A percentile compares a stretch with the other conserved stretches of the same genome.
Conservation (phyloP, 768 basidiomycete genomes). For the Tubosaeta sp. region DNA sequence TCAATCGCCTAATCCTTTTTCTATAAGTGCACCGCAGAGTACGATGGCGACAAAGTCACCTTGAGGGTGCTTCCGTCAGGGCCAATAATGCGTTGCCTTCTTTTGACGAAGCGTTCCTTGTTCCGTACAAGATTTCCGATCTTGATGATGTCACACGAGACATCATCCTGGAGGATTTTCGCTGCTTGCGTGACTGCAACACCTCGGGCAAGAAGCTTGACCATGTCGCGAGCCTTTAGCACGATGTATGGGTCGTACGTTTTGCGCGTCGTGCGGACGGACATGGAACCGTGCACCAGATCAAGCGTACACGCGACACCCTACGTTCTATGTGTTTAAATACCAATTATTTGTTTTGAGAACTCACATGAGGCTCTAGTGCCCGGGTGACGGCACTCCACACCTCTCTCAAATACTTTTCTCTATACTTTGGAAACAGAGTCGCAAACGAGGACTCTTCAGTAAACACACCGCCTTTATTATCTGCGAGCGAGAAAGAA, state of each 20-base stretch:
- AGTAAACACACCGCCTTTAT: conserved; percentile 77
- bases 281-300: conserved; percentile 95
- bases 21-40: not conserved
- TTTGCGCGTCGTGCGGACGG: conserved; percentile 94
- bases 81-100: conserved; percentile 93
- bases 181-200: conserved; percentile 82
- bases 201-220: conserved; percentile 91
- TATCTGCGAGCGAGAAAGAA: conserved; percentile 67
- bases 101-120: conserved; percentile 94
- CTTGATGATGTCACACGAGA: conserved; percentile 97
- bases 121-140: conserved; percentile 92
- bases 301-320: conserved; percentile 90
- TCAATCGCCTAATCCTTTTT: conserved; percentile 77
- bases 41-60: conserved; percentile 39
- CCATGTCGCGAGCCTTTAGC: conserved; percentile 91
- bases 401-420: conserved; percentile 91
- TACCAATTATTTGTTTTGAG: conserved; percentile 13
- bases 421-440: conserved; percentile 96
- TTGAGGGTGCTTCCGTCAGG: conserved; percentile 97
- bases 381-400: conserved; percentile 90
- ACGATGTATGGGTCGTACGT: conserved; percentile 96
- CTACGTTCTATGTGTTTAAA: conserved; percentile 35
- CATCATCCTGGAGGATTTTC: conserved; percentile 84
- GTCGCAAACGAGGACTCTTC: conserved; percentile 99
- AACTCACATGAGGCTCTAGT: conserved; percentile 69